Base-by-base conservation (phyloP, 805 yeast genomes). In the Candida ovalis region DNA sequence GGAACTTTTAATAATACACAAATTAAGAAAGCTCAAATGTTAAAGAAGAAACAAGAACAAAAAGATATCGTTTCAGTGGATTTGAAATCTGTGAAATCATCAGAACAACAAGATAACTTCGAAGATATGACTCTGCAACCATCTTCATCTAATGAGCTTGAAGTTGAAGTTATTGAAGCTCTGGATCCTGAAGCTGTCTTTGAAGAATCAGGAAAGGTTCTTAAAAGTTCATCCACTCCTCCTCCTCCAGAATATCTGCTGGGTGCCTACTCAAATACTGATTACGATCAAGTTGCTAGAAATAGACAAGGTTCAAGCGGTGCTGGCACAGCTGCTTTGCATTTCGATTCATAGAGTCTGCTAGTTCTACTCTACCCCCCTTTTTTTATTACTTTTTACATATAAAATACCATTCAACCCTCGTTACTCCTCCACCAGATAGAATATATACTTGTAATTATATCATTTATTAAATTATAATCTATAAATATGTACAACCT, bases 1-100 rank as follows among this genome's bases (percentile, higher is more conserved):
- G 86, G 86, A 1, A 82, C 88, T 1, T 72, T 73, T 47, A 85
- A 82, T 55, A 83, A 83, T 58, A 74, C 80, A 4, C 68, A 73
- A 60, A 67, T 82, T 52, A 81, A 81, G 27, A 47, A 45, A 12
- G 47, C 55, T 12, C 60, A 53, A 15, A 44, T 57, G 22, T 55
- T 57, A 17, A 47, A 48, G 30, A 42, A 53, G 10, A 18, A 27
- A 12, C 30, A 47, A 13, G 46, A 52, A 49, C 36, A 32, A 25
- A 36, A 30, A 19, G 42, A 49, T 42, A 19, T 32, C 23, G 43
- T 46, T 12, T 46, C 33, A 7, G 47, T 45, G 15, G 41, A 53
- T 3, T 49, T 50, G 22, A 51, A 33, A 35, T 36, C 25, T n/a
- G n/a, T 24, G 22, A 19, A 45, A 36, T 19, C 25, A 12, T 25